Evolutionary conservation across 2,329 filamentous ascomycete genomes (phyloP).

Genomic region (Falciphora oryzae): DNA sequence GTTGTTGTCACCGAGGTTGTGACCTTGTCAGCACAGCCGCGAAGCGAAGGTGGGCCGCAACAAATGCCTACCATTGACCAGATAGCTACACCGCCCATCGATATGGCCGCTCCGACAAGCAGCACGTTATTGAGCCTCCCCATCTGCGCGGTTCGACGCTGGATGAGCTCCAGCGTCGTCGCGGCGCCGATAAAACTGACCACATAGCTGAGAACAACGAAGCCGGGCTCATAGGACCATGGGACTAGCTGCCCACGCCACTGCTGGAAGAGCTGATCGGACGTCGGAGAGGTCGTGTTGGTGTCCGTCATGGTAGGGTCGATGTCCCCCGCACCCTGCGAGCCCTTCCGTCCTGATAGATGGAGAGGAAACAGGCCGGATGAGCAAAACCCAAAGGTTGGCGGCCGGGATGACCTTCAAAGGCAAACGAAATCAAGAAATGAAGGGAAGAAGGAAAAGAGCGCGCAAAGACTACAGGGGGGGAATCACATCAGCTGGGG

Average conservation of each 20-base stretch:
- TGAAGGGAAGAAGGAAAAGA: no score
- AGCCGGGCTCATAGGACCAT: slow-evolving; percentile 48
- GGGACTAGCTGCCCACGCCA: slow-evolving; percentile 42
- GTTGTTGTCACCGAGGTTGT: slow-evolving; percentile 19
- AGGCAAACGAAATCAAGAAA: no score
- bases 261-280: slow-evolving; percentile 25
- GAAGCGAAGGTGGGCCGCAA: slow-evolving; percentile 2
- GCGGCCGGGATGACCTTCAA: no score
- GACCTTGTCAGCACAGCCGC: not conserved
- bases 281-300: no score
- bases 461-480: no score
- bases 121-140: slow-evolving; percentile 65
- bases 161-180: slow-evolving; percentile 76
- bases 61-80: slow-evolving; percentile 57
- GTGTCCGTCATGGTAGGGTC: no score
- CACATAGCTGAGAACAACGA: slow-evolving; percentile 67
- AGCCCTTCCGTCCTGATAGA: no score
- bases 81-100: slow-evolving; percentile 69
- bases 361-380: no score
- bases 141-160: slow-evolving; percentile 64
- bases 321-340: no score
- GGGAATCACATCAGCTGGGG: no score
- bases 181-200: slow-evolving; percentile 73
- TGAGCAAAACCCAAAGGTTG: no score
- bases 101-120: slow-evolving; percentile 57